These are phyloP conservation scores for Pinus taeda DNA, from an alignment of 75 land plant genomes.

Conservation along the genomic window DNA sequence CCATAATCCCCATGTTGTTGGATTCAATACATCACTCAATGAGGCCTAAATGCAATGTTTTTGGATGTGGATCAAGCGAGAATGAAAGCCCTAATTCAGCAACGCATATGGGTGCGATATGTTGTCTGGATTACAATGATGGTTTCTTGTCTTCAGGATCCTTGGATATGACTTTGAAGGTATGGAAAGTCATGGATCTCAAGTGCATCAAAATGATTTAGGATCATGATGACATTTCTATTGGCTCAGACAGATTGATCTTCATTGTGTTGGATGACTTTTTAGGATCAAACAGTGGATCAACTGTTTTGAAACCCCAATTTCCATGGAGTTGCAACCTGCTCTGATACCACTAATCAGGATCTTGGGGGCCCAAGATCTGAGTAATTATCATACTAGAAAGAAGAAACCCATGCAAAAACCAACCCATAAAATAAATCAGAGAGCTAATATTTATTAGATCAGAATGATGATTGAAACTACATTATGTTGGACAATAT, in stretches of 20 bases:
- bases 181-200: slow-evolving; percentile 43
- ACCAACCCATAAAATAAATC: too few relatives aligned
- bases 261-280: slow-evolving; percentile 55
- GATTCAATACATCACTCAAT: slow-evolving; percentile 37
- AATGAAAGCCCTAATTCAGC: not conserved
- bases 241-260: slow-evolving; percentile 24
- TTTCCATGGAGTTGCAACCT: slow-evolving; percentile 2
- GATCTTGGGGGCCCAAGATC: too few relatives aligned
- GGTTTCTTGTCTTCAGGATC: slow-evolving; percentile 58
- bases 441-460: too few relatives aligned
- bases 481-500: too few relatives aligned
- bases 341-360: too few relatives aligned
- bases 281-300: too few relatives aligned
- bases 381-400: too few relatives aligned
- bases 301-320: too few relatives aligned
- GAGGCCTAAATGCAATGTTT: slow-evolving; percentile 50
- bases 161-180: slow-evolving; percentile 59
- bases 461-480: too few relatives aligned
- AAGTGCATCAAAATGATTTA: slow-evolving; percentile 48
- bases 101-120: slow-evolving; percentile 27
- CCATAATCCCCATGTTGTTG: slow-evolving; percentile 52
- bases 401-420: too few relatives aligned
- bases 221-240: slow-evolving; percentile 43
- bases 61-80: slow-evolving; percentile 19
- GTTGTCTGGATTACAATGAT: slow-evolving; percentile 26